Base-by-base conservation (phyloP, 2,329 filamentous ascomycete genomes). In the Aspergillus jensenii region DNA sequence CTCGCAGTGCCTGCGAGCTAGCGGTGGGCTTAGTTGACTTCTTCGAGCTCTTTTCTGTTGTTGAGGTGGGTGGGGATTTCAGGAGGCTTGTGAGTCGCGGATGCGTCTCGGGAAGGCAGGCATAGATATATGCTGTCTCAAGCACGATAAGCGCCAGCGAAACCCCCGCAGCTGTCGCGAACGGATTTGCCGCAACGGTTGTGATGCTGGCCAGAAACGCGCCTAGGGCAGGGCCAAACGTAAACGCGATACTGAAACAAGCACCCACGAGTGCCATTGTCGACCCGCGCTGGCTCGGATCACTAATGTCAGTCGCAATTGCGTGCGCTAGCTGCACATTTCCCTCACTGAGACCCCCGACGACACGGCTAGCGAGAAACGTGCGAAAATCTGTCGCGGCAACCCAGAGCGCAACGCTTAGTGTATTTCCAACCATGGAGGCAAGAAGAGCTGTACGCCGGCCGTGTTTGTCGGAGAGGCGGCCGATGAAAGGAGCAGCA, bases 161-260 rank as follows among this genome's bases (percentile, higher is more conserved):
- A 64, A 98, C 91, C 0, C 90, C 90, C 0, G 95, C 95, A 1
- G 95, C 93, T 0, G 91, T 91, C 6, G 92, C 93, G 74, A 99
- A 99, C 0, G 95, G 95, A 71, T 99, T 99, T 25, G 88, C 89
- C 3, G 88, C 86, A 23, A 98, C 88, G 5, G 86, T 86, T 14
- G 86, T 86, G 61, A 96, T 86, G 52, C 84, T 88, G 62, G 90
- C 89, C 21, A 99, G 80, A 72, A 87, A 93, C 2, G 95, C 95
- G 59, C 95, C 95, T 7, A 99, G 83, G 9, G 92, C 92, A 0
- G 95, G 95, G 0, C 95, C 95, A 72, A 97, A 96, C 0, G 95
- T 99, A 73, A 99, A 99, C 17, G 95, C 95, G 65, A 99, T 88
- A 61, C 91, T 96, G 78, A 99, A 99, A 78, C 95, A 98, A 14